These are phyloP conservation scores for Aspergillus ustus DNA, from an alignment of 2,329 filamentous ascomycete genomes.

Conservation along the genomic window DNA sequence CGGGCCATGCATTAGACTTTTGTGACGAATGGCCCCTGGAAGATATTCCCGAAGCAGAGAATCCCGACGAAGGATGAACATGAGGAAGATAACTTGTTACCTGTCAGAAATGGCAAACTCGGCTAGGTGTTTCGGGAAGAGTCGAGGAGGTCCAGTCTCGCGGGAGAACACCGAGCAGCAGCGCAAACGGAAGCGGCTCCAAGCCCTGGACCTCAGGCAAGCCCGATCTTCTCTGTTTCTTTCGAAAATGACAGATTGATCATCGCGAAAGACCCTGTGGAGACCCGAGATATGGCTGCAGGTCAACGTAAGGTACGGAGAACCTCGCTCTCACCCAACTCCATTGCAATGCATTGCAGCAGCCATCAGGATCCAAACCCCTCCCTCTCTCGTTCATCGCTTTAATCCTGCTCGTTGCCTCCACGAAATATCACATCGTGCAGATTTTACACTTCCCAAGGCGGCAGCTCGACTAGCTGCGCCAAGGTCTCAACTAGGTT, in stretches of 20 bases:
- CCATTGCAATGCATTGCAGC: slow-evolving; percentile 11
- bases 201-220: not conserved
- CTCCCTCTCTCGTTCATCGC: slow-evolving; percentile 2
- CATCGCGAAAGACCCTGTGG: slow-evolving; percentile 1
- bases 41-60: not conserved
- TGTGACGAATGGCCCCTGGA: not conserved
- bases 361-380: not conserved
- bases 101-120: slow-evolving; percentile 11
- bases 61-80: not conserved
- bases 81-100: slow-evolving; percentile 5
- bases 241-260: not conserved
- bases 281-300: slow-evolving; percentile 7
- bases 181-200: not conserved
- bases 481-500: slow-evolving; percentile 20
- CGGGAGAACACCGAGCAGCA: not conserved
- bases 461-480: slow-evolving; percentile 19
- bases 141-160: not conserved
- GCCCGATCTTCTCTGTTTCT: not conserved
- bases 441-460: slow-evolving; percentile 10
- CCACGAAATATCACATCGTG: not conserved
- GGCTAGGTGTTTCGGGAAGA: not conserved
- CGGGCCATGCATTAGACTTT: not conserved
- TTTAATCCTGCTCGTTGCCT: slow-evolving; percentile 12
- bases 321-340: slow-evolving; percentile 4
- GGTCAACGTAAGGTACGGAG: slow-evolving; percentile 18